phyloP scores from a whole-genome alignment of 345 rosid species.

The Sisymbrium altissimum region DNA sequence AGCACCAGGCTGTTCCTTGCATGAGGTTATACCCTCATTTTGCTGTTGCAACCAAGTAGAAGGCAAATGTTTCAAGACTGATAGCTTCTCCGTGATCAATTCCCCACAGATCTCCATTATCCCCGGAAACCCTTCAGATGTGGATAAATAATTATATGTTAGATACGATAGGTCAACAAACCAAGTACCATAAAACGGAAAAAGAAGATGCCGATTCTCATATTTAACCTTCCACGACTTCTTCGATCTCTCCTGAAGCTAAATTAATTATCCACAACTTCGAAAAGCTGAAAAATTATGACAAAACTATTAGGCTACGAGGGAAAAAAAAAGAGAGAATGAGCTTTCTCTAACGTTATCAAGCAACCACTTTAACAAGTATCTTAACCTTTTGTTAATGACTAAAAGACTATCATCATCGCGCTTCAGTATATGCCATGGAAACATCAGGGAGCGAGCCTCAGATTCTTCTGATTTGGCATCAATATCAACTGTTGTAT shows the following conservation, averaged over 20 bases:
- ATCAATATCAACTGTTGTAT: slow-evolving; percentile 34
- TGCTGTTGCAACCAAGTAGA: slow-evolving; percentile 50
- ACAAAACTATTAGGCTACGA: slow-evolving; percentile 4
- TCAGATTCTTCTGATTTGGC: slow-evolving; percentile 50
- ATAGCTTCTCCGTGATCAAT: slow-evolving; percentile 55
- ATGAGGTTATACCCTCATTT: slow-evolving; percentile 35
- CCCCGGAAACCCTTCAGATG: slow-evolving; percentile 48
- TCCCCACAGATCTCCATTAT: slow-evolving; percentile 52
- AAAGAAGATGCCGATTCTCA: slow-evolving; percentile 1
- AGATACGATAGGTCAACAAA: slow-evolving; percentile 15
- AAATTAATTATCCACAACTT: slow-evolving; percentile 70
- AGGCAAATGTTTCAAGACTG: slow-evolving; percentile 59
- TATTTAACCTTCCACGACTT: slow-evolving; percentile 60
- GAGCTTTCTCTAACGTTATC: not conserved
- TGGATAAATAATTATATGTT: slow-evolving; percentile 25
- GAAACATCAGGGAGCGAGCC: slow-evolving; percentile 48
- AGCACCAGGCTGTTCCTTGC: slow-evolving; percentile 37
- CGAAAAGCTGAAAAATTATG: slow-evolving; percentile 61
- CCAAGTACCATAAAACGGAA: not conserved
- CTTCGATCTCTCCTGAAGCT: slow-evolving; percentile 63
- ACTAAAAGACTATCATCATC: slow-evolving; percentile 47
- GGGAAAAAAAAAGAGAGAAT: not conserved
- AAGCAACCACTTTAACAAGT: not conserved
- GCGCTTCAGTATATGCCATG: slow-evolving; percentile 84
- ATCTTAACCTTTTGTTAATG: slow-evolving; percentile 56